Conservation (phyloP, 495 filamentous ascomycete genomes). For the Lasiosphaeria miniovina region DNA sequence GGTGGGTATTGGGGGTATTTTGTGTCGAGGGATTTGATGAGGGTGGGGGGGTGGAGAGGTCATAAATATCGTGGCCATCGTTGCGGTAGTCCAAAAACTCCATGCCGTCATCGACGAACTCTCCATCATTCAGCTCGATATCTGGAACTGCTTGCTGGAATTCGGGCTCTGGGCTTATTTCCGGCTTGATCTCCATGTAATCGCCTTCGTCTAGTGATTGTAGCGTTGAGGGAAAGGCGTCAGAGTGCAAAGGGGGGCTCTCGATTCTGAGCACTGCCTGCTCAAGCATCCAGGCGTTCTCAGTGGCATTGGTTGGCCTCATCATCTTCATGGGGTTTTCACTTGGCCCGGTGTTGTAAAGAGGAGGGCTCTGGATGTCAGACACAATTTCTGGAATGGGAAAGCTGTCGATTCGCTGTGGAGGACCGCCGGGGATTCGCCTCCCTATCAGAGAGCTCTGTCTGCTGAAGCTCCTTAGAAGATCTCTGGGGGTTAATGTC, state of each 20-base stretch:
- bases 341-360: slow-evolving; percentile 21
- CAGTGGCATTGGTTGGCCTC: slow-evolving; percentile 40
- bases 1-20: slow-evolving; percentile 41
- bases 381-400: slow-evolving; percentile 30
- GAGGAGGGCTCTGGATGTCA: slow-evolving; percentile 25
- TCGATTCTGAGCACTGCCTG: slow-evolving; percentile 42
- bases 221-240: slow-evolving; percentile 1
- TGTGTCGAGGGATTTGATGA: slow-evolving; percentile 39
- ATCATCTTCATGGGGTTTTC: slow-evolving; percentile 45
- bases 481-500: slow-evolving; percentile 18
- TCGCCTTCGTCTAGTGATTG: slow-evolving; percentile 5
- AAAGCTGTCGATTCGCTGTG: slow-evolving; percentile 31
- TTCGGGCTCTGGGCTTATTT: slow-evolving; percentile 22
- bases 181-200: slow-evolving; percentile 19
- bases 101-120: slow-evolving; percentile 8
- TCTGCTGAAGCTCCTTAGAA: slow-evolving; percentile 11
- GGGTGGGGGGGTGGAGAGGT: slow-evolving; percentile 41
- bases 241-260: slow-evolving; percentile 34
- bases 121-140: slow-evolving; percentile 21
- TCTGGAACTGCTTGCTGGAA: slow-evolving; percentile 12
- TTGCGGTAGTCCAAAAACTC: slow-evolving; percentile 7
- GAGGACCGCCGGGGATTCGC: slow-evolving; percentile 12
- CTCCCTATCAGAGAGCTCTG: slow-evolving; percentile 19
- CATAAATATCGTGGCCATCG: slow-evolving; percentile 22
- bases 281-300: slow-evolving; percentile 35